These are phyloP conservation scores for Annulohypoxylon bovei DNA, from an alignment of 495 filamentous ascomycete genomes.

Conservation along the genomic window DNA sequence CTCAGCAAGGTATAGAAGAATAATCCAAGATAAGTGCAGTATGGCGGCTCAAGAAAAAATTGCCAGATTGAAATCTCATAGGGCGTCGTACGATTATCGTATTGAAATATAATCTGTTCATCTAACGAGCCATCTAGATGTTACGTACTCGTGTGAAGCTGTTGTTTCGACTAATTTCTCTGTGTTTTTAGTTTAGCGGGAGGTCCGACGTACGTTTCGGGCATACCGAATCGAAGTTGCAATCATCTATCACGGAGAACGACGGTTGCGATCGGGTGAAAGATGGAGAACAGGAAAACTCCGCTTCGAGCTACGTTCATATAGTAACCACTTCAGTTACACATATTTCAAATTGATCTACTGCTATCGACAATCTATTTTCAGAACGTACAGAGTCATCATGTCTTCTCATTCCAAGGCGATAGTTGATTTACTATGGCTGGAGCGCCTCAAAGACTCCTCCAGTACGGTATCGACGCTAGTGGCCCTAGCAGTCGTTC, in stretches of 20 bases:
- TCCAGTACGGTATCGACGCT: background rate
- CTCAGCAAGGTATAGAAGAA: background rate
- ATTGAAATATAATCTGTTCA: too few species aligned
- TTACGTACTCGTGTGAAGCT: background rate
- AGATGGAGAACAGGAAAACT: background rate
- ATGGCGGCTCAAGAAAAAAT: too few species aligned
- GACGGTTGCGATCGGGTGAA: background rate
- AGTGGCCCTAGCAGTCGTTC: background rate
- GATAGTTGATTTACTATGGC: background rate
- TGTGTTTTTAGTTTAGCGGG: background rate
- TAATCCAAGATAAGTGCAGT: background rate
- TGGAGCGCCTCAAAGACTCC: background rate
- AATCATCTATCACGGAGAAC: background rate
- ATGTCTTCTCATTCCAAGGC: background rate
- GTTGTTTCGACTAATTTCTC: background rate
- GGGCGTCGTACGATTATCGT: too few species aligned
- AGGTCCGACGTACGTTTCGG: background rate
- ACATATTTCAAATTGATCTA: background rate
- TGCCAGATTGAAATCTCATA: too few species aligned
- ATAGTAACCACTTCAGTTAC: constrained; percentile 4
- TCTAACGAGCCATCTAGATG: background rate
- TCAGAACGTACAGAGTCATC: background rate
- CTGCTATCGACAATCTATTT: background rate
- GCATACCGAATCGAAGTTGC: background rate
- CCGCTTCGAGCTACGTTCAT: background rate